These are phyloP conservation scores for Ustanciosporium gigantosporum DNA, from an alignment of 1,284 basidiomycete genomes.

Conservation along the genomic window DNA sequence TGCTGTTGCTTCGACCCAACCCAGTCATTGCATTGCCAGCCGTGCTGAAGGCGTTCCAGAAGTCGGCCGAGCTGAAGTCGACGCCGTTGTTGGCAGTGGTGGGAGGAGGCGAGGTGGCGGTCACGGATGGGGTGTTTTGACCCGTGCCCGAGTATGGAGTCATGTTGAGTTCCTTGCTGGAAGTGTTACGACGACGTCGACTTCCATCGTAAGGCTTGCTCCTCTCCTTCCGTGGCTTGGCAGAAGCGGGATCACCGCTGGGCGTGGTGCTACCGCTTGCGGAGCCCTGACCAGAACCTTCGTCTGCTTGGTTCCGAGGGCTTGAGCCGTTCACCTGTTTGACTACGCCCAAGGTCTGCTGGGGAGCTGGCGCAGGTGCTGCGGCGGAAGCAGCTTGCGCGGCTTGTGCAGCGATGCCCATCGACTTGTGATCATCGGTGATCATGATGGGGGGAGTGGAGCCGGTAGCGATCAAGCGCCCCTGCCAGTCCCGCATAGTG, in stretches of 20 bases:
- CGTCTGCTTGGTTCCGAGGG: conserved; percentile 8
- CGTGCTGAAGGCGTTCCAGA: conserved; percentile 42
- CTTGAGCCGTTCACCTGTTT: conserved; percentile 29
- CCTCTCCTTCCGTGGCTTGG: conserved; percentile 32
- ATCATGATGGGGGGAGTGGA: conserved; percentile 86
- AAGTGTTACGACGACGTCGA: conserved; percentile 40
- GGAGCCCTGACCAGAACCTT: conserved; percentile 3
- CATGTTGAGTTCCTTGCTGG: conserved; percentile 40
- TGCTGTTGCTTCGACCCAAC: conserved; percentile 35
- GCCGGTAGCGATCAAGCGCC: conserved; percentile 80
- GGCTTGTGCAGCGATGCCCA: conserved; percentile 63
- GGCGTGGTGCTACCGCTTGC: conserved; percentile 30
- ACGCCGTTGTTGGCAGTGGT: conserved; percentile 3
- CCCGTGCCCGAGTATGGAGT: conserved; percentile 34
- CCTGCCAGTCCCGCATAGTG: conserved; percentile 78
- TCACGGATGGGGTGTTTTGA: conserved; percentile 27
- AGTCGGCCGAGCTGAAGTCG: conserved; percentile 33
- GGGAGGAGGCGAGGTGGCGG: conserved; percentile 13
- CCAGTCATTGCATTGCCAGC: conserved; percentile 25
- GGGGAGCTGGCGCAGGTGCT: not conserved
- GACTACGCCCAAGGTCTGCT: conserved; percentile 16
- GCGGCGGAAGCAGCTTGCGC: conserved; percentile 17
- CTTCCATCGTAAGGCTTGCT: conserved; percentile 51
- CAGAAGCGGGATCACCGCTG: conserved; percentile 12
- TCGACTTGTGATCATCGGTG: conserved; percentile 90